Evolutionary conservation across 345 rosid species (phyloP).

Genomic region (Populus simonii): DNA sequence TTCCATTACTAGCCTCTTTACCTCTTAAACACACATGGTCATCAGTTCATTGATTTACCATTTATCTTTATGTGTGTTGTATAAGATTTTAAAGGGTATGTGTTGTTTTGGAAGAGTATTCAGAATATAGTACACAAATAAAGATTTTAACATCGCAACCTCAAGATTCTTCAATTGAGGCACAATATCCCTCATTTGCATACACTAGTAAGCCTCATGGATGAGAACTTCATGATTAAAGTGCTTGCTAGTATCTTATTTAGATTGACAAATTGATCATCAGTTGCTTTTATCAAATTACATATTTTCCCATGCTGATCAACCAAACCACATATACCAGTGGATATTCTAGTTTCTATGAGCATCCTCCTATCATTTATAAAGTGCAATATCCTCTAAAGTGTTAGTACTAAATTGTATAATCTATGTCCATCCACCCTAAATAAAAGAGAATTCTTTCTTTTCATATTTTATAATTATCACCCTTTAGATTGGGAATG

Average conservation of each 20-base stretch:
- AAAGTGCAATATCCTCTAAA: not conserved
- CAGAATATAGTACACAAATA: not conserved
- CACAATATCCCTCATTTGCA: not conserved
- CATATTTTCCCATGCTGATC: not conserved
- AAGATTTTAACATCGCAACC: not conserved
- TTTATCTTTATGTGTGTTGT: not conserved
- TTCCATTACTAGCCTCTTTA: not conserved
- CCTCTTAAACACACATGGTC: not conserved
- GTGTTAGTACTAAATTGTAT: not conserved
- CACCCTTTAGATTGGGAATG: not conserved
- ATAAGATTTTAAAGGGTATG: not conserved
- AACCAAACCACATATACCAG: not conserved
- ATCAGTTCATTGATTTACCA: not conserved
- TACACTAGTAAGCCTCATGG: not conserved
- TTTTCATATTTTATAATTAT: not conserved
- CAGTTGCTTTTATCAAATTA: not conserved
- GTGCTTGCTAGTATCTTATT: not conserved
- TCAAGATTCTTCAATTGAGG: not conserved
- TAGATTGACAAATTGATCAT: not conserved
- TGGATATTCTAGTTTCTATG: not conserved
- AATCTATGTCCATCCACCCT: not conserved
- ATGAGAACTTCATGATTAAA: not conserved
- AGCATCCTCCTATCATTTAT: not conserved
- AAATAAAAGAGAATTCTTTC: not conserved
- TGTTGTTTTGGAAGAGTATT: not conserved